A percentile compares a stretch with the other conserved stretches of the same genome.
Evolutionary conservation across 2,329 filamentous ascomycete species (phyloP).

Genomic region (Colletotrichum sp.): DNA sequence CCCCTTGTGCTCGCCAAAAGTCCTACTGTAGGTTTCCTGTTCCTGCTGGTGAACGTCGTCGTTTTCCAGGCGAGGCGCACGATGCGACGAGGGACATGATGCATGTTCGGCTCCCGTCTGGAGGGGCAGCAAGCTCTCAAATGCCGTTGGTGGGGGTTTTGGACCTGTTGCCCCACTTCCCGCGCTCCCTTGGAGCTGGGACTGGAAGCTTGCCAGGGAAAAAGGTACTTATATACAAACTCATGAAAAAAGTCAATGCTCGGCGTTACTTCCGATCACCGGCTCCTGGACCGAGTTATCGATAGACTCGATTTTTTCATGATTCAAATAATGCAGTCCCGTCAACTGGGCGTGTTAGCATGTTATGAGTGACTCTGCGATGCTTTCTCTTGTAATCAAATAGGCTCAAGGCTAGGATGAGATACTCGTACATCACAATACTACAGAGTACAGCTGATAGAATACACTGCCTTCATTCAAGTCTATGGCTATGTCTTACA

Average conservation of each 20-base stretch:
- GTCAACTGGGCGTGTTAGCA: too few species aligned
- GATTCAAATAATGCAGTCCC: too few species aligned
- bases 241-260: neutral
- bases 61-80: neutral
- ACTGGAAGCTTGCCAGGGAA: neutral
- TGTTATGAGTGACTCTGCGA: too few species aligned
- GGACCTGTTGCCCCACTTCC: neutral
- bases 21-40: neutral
- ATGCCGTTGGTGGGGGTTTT: neutral
- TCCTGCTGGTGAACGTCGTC: neutral
- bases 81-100: slow-evolving; percentile 19
- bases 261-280: neutral
- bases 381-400: neutral
- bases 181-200: neutral
- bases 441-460: neutral
- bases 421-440: neutral
- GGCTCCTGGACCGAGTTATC: neutral
- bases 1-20: slow-evolving; percentile 12
- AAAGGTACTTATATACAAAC: neutral
- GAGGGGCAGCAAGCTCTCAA: neutral
- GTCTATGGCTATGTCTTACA: slow-evolving; percentile 41
- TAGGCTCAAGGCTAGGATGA: neutral
- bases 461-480: slow-evolving; percentile 24
- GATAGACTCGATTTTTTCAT: neutral
- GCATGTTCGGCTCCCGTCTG: slow-evolving; percentile 5